A percentile compares a stretch with the other conserved stretches of the same genome.
phyloP scores from a whole-genome alignment of 495 filamentous ascomycete genomes.

The Aspergillus affinis region DNA sequence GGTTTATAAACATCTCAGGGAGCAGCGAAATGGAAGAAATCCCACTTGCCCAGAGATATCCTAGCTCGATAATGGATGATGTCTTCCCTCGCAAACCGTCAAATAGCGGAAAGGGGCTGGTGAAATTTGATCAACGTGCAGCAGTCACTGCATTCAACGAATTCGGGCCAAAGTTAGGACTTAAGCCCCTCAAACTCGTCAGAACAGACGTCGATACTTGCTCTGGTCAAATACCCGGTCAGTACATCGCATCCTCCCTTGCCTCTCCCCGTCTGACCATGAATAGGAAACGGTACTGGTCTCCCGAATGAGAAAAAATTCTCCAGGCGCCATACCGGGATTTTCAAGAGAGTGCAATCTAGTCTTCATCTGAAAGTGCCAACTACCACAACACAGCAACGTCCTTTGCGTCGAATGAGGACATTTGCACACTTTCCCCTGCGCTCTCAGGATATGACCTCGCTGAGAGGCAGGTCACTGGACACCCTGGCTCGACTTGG shows the following conservation, averaged over 20 bases:
- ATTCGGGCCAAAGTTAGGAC: slow-evolving; percentile 22
- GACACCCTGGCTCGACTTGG: slow-evolving; percentile 69
- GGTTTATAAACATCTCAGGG: neutral
- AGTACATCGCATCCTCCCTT: neutral
- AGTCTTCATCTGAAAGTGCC: slow-evolving; percentile 31
- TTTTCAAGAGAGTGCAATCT: slow-evolving; percentile 35
- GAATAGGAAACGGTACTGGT: neutral
- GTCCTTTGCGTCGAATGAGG: slow-evolving; percentile 50
- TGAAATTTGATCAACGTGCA: slow-evolving; percentile 20
- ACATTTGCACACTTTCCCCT: slow-evolving; percentile 34
- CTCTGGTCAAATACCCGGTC: neutral
- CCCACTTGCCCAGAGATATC: slow-evolving; percentile 7
- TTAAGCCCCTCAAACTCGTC: slow-evolving; percentile 17
- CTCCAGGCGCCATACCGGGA: slow-evolving; percentile 19
- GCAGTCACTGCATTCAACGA: slow-evolving; percentile 31
- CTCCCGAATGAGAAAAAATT: slow-evolving; percentile 9
- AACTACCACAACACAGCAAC: slow-evolving; percentile 46
- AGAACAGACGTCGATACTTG: slow-evolving; percentile 2
- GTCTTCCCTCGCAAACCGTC: slow-evolving; percentile 1
- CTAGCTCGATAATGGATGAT: neutral
- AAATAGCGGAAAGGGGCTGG: slow-evolving; percentile 16
- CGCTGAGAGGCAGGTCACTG: slow-evolving; percentile 59
- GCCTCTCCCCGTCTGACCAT: slow-evolving; percentile 1
- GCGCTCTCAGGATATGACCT: slow-evolving; percentile 48
- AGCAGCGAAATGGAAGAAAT: slow-evolving; percentile 7